These are phyloP conservation scores for Senecio squalidus DNA, from an alignment of 140 eudicot species.

Conservation along the genomic window DNA sequence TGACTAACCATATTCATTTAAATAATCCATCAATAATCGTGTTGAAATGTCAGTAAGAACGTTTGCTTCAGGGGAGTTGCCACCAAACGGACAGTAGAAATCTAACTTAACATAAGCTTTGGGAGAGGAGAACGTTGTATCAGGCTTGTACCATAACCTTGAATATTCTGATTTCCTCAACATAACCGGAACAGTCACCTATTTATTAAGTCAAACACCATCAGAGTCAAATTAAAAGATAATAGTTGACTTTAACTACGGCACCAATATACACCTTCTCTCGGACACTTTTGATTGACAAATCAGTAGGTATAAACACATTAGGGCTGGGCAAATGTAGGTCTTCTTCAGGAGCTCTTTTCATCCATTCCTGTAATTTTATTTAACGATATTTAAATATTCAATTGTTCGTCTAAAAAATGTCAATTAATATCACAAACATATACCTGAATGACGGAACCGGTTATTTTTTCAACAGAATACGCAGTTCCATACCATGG, in stretches of 20 bases:
- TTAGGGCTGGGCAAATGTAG: slow-evolving; percentile 75
- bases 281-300: slow-evolving; percentile 51
- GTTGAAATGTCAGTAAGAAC: slow-evolving; percentile 79
- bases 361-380: slow-evolving; percentile 74
- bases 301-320: slow-evolving; percentile 89
- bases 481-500: slow-evolving; percentile 99
- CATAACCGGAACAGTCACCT: slow-evolving; percentile 54
- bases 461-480: slow-evolving; percentile 61
- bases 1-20: slow-evolving; percentile 88
- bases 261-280: slow-evolving; percentile 52
- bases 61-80: slow-evolving; percentile 79
- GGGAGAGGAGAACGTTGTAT: slow-evolving; percentile 63
- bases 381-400: slow-evolving; percentile 3
- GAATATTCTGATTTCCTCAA: slow-evolving; percentile 83
- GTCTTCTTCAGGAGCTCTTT: slow-evolving; percentile 62
- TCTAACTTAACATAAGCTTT: slow-evolving; percentile 84
- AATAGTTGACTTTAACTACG: slow-evolving; percentile 1
- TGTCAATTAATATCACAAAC: slow-evolving; percentile 2
- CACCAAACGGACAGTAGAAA: slow-evolving; percentile 77
- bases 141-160: slow-evolving; percentile 93
- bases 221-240: slow-evolving; percentile 4
- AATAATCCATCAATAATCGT: slow-evolving; percentile 83
- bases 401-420: neutral
- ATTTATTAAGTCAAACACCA: slow-evolving; percentile 16
- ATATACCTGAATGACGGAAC: slow-evolving; percentile 63